These are phyloP conservation scores for Coemansia sp. DNA, from an alignment of 192 early-diverging fungal genomes.

Conservation along the genomic window DNA sequence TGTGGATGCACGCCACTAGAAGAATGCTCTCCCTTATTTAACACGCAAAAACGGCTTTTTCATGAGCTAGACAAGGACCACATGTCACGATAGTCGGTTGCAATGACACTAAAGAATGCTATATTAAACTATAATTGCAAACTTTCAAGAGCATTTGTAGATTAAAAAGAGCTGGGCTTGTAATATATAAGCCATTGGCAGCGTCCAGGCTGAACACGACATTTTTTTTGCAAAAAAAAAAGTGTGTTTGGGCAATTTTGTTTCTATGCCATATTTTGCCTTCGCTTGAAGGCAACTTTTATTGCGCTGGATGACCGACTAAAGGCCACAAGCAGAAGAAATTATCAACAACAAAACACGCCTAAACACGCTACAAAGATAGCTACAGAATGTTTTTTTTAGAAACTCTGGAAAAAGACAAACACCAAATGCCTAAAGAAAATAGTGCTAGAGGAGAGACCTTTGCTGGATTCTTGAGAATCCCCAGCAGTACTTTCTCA, in stretches of 20 bases:
- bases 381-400: not conserved
- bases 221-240: not conserved
- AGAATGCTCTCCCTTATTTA: not conserved
- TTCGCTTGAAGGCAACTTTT: too few species aligned
- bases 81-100: not conserved
- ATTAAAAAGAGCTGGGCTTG: not conserved
- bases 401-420: not conserved
- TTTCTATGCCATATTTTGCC: too few species aligned
- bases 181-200: not conserved
- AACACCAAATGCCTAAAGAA: not conserved
- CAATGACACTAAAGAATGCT: not conserved
- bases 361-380: too few species aligned
- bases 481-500: slow-evolving; percentile 37
- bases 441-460: not conserved
- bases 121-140: not conserved
- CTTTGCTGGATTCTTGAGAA: slow-evolving; percentile 16
- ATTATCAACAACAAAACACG: too few species aligned
- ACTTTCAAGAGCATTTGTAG: not conserved
- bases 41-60: not conserved
- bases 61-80: not conserved
- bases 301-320: too few species aligned
- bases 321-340: too few species aligned
- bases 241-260: too few species aligned
- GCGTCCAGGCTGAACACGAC: not conserved
- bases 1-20: too few species aligned